Evolutionary conservation across 2,329 filamentous ascomycete species (phyloP), one percentile per base, ranked within the genome.

Genomic region (Scopulariopsis brevicaulis): DNA sequence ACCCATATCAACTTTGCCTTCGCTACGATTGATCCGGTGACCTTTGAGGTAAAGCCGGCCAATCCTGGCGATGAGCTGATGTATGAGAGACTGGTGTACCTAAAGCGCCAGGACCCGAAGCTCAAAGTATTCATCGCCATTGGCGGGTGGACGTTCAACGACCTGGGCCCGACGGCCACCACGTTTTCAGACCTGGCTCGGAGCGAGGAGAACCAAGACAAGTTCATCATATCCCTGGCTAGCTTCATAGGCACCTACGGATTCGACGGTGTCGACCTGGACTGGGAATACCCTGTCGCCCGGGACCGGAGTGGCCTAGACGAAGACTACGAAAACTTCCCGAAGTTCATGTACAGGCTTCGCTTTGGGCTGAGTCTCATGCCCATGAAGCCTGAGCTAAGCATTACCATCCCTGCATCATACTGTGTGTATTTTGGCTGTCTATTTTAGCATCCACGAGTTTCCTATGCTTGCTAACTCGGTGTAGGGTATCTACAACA

Each of bases 131-230:
- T 65, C 61, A 67, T 77, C 34, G 66, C 70, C 4, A 60, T 77
- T 2, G 73, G 75, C 1, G 75, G 75, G 0, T 77, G 71, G 69
- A 64, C 68, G 1, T 72, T 75, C 55, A 73, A 67, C 55, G 71
- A 77, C 52, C 66, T 66, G 0, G 66, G 66, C 20, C 60, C 65
- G 1, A 66, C 62, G 1, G 59, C 59, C 4, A 66, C 59, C 0
- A 61, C 63, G 6, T 73, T 71, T 57, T 62, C 53, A 1, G 51
- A 67, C 28, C 62, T 75, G 56, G 62, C 62, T 7, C 59, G 62
- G 1, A 63, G 59, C 0, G 37, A 61, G 1, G 62, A 55, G 2
- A 67, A 64, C 52, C 63, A 71, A 7, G 65, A 66, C 1, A 60
- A 62, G 0, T 77, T 77, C 59, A 74, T 77, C 56, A 37, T 50